phyloP scores from a whole-genome alignment of 192 early-diverging fungal species.

The Borealophlyctis nickersoniae region DNA sequence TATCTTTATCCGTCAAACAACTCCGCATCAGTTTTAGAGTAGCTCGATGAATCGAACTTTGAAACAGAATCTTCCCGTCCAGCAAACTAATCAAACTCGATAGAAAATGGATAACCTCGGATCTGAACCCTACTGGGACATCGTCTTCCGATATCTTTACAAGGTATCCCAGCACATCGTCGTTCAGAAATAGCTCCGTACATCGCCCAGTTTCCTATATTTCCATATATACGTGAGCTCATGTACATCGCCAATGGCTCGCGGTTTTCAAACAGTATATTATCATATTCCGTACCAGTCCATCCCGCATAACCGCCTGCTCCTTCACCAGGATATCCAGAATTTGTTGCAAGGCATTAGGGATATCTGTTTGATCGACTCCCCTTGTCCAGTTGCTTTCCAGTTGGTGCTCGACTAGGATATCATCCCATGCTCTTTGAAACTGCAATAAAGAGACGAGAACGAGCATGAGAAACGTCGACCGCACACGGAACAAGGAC shows the following conservation, averaged over 20 bases:
- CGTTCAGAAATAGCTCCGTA: slow-evolving; percentile 86
- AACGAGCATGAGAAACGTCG: too few relatives aligned
- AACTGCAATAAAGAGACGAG: slow-evolving; percentile 12
- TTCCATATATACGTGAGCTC: too few relatives aligned
- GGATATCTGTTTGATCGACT: slow-evolving; percentile 76
- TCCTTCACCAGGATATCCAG: slow-evolving; percentile 87
- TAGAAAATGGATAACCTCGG: slow-evolving; percentile 75
- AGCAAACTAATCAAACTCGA: slow-evolving; percentile 78
- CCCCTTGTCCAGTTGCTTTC: slow-evolving; percentile 33
- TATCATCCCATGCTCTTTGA: slow-evolving; percentile 28
- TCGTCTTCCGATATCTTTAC: slow-evolving; percentile 76
- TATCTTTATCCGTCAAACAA: slow-evolving; percentile 46
- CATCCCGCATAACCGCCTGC: slow-evolving; percentile 70
- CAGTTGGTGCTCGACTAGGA: slow-evolving; percentile 25
- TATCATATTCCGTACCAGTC: slow-evolving; percentile 28
- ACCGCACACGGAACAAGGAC: too few relatives aligned
- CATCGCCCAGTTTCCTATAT: slow-evolving; percentile 68
- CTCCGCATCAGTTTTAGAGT: slow-evolving; percentile 70
- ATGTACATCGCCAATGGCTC: too few relatives aligned
- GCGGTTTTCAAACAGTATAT: too few relatives aligned
- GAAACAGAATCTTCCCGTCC: slow-evolving; percentile 85
- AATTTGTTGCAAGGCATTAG: slow-evolving; percentile 71
- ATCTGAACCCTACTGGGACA: slow-evolving; percentile 73
- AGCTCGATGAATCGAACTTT: slow-evolving; percentile 85
- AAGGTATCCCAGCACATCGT: slow-evolving; percentile 74